These are phyloP conservation scores for Leishmania guyanensis DNA, from an alignment of 208 protist species.

Conservation along the genomic window DNA sequence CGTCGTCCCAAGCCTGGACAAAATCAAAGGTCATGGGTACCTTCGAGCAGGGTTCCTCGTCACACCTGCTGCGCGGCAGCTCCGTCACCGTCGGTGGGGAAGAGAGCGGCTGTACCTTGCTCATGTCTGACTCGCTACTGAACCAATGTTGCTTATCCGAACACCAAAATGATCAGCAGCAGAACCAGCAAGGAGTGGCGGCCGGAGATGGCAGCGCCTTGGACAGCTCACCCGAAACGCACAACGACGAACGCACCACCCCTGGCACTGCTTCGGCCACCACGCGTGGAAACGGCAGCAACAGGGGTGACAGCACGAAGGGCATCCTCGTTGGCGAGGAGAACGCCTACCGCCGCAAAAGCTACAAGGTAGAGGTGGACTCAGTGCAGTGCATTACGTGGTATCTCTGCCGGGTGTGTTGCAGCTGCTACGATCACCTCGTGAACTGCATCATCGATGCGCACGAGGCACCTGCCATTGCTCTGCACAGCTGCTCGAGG, in stretches of 20 bases:
- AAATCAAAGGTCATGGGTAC: background rate
- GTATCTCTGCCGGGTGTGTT: slow-evolving; percentile 35
- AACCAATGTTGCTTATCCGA: background rate
- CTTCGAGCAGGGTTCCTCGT: background rate
- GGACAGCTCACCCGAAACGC: background rate
- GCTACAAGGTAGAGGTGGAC: slow-evolving; percentile 24
- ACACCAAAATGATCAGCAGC: background rate
- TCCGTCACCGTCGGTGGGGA: background rate
- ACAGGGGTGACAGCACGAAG: background rate
- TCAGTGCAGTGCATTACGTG: slow-evolving; percentile 9
- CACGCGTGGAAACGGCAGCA: background rate
- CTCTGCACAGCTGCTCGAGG: background rate
- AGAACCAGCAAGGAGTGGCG: background rate
- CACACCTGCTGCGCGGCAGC: background rate
- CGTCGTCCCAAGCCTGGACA: slow-evolving; percentile 13
- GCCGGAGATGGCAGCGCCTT: background rate
- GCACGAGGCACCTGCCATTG: slow-evolving; percentile 12
- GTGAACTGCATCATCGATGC: slow-evolving; percentile 20
- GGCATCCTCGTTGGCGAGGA: background rate
- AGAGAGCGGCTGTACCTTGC: background rate
- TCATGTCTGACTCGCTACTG: background rate
- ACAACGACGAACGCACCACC: background rate
- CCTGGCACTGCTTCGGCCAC: background rate
- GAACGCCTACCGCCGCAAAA: slow-evolving; percentile 9
- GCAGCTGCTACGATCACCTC: slow-evolving; percentile 21